Percentiles rank a stretch among this genome's conserved stretches.
phyloP scores from a whole-genome alignment of 139 green algal species.

The Chloropicon primus region DNA sequence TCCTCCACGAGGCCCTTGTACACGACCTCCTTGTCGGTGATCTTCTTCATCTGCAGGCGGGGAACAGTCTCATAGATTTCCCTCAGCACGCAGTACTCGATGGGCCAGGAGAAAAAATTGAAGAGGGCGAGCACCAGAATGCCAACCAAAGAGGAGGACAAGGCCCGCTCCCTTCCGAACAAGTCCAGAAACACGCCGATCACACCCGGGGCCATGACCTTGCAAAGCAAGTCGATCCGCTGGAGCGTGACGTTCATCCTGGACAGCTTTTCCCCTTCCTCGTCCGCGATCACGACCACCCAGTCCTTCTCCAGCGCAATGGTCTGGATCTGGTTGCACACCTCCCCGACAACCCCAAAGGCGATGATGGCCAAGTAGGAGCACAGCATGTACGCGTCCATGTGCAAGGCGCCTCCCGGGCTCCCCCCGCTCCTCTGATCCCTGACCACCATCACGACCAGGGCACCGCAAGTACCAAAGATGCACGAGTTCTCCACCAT shows the following conservation, averaged over 20 bases:
- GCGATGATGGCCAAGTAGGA: not conserved
- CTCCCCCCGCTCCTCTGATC: not conserved
- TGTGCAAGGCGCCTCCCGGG: not conserved
- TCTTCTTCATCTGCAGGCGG: not conserved
- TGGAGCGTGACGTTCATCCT: not conserved
- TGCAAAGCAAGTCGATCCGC: not conserved
- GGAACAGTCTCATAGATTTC: not conserved
- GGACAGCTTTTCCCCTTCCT: not conserved
- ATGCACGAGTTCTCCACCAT: not conserved
- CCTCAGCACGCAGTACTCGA: not conserved
- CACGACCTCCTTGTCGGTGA: not conserved
- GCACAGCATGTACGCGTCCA: not conserved
- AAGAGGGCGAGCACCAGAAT: not conserved
- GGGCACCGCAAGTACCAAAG: not conserved
- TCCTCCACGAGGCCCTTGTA: not conserved
- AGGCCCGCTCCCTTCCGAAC: not conserved
- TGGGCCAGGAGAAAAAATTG: not conserved
- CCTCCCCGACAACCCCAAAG: not conserved
- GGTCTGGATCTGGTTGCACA: not conserved
- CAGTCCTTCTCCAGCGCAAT: not conserved
- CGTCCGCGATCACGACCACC: not conserved
- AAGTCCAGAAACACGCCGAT: not conserved
- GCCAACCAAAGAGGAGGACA: not conserved
- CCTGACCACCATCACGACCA: not conserved
- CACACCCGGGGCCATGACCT: not conserved